Evolutionary conservation across 2,329 filamentous ascomycete genomes (phyloP), one percentile per base, ranked within the genome.

Genomic region (Penicillium sp.): DNA sequence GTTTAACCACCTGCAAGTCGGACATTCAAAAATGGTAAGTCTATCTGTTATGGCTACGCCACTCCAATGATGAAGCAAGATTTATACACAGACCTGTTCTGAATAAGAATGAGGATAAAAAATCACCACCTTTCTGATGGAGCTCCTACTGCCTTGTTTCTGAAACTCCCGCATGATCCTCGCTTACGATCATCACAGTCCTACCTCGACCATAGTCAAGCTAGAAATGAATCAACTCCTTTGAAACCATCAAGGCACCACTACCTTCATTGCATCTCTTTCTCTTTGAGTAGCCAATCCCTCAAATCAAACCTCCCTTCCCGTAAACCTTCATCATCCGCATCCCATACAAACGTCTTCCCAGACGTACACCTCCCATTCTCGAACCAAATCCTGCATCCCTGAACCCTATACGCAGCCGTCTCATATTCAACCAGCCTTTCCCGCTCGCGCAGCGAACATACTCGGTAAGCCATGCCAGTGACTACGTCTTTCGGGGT

Each of bases 61-160:
- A 55, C 63, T 63, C 62, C 61, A 70, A 81, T 84, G 83, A 84
- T 84, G 83, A 85, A 80, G 79, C 74, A 75, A 75, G 78, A 81
- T 84, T 81, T 47, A 47, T 81, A 86, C 76, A 80, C 78, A 79
- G 75, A 79, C 76, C 77, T 79, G 76, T 91, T 90, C 91, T 90
- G 88, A 91, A 80, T 83, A 81, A 81, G 79, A 42, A 54, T 54
- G 51, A 43, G 37, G 51, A 43, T 34, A 54, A 43, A 38, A 28
- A 42, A 54, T 54, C 51, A 54, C 22, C 8, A 20, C 15, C 22
- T 42, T 38, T 52, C 49, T 38, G 49, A 52, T 39, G 49, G 51
- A 54, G 22, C 37, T 43, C n/a, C 20, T 31, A 31, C 22, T 17
- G 14, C 25, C n/a, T 56, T 17, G 28, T 49, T 14, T 38, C n/a